Evolutionary conservation across 345 rosid species (phyloP).

Genomic region (Hibiscus syriacus): DNA sequence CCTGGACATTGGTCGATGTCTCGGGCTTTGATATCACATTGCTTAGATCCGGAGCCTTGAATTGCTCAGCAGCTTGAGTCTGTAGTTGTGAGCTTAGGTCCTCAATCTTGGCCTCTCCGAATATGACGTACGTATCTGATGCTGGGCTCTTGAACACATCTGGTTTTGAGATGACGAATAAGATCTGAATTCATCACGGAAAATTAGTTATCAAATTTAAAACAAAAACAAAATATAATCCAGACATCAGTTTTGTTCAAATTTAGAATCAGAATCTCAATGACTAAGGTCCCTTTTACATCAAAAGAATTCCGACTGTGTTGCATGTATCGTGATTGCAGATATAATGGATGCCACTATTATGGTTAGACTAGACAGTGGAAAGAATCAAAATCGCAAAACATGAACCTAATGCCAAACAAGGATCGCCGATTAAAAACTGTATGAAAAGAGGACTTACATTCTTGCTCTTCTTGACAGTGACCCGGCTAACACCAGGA

Average conservation of each 20-base stretch:
- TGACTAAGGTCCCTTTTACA: neutral
- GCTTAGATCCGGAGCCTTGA: constrained; percentile 44
- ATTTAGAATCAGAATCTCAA: neutral
- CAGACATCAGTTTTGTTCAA: no score
- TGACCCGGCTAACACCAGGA: neutral
- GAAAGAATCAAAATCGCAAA: neutral
- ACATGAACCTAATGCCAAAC: neutral
- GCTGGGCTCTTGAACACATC: constrained; percentile 89
- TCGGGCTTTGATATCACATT: neutral
- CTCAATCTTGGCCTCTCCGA: constrained; percentile 57
- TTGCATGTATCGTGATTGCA: neutral
- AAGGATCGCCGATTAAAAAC: neutral
- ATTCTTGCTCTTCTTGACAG: constrained; percentile 1
- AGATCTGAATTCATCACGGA: constrained; percentile 28
- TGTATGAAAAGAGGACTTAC: neutral
- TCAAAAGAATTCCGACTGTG: neutral
- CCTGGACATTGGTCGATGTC: neutral
- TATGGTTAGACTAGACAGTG: neutral
- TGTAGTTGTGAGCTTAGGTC: constrained; percentile 85
- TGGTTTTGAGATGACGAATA: constrained; percentile 77
- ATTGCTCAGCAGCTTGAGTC: constrained; percentile 79
- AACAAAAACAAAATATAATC: no score
- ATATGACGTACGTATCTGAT: constrained; percentile 56
- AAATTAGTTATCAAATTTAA: constrained; percentile 5
- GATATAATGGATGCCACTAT: neutral